These are phyloP conservation scores for Saccharomyces hybrid DNA, from an alignment of 1,139 yeast genomes.

Conservation along the genomic window DNA sequence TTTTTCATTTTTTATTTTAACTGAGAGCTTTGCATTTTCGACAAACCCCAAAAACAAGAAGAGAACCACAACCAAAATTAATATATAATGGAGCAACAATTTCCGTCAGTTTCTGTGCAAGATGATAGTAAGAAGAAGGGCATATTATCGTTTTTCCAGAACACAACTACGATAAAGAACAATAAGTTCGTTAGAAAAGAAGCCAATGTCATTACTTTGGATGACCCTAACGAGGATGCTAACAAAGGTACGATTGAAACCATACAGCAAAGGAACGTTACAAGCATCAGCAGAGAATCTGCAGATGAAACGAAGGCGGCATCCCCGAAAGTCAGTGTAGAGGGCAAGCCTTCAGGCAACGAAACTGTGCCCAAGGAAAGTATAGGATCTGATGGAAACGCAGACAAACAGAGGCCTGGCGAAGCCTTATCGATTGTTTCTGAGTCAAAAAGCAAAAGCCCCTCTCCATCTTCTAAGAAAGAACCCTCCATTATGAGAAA, in stretches of 20 bases:
- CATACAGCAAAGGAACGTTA: not conserved
- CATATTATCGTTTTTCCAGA: slow-evolving; percentile 5
- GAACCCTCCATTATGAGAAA: slow-evolving; percentile 13
- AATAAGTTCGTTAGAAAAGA: not conserved
- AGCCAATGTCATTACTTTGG: slow-evolving; percentile 1
- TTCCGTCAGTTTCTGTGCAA: not conserved
- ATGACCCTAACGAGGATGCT: slow-evolving; percentile 16
- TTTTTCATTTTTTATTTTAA: not conserved
- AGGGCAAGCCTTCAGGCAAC: not conserved
- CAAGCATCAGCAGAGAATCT: not conserved
- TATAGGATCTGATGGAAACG: not conserved
- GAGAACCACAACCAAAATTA: no score
- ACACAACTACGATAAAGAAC: not conserved
- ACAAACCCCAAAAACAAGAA: not conserved
- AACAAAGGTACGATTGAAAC: not conserved
- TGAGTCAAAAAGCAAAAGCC: not conserved
- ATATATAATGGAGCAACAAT: not conserved
- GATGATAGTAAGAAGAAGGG: slow-evolving; percentile 4
- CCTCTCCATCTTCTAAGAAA: slow-evolving; percentile 12
- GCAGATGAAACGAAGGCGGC: slow-evolving; percentile 12
- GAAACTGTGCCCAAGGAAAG: not conserved
- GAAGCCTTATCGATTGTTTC: not conserved
- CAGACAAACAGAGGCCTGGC: not conserved
- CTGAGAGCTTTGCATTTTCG: no score
- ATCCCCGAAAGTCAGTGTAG: not conserved